phyloP scores from a whole-genome alignment of 306 rosid genomes.

The Prunus mume region DNA sequence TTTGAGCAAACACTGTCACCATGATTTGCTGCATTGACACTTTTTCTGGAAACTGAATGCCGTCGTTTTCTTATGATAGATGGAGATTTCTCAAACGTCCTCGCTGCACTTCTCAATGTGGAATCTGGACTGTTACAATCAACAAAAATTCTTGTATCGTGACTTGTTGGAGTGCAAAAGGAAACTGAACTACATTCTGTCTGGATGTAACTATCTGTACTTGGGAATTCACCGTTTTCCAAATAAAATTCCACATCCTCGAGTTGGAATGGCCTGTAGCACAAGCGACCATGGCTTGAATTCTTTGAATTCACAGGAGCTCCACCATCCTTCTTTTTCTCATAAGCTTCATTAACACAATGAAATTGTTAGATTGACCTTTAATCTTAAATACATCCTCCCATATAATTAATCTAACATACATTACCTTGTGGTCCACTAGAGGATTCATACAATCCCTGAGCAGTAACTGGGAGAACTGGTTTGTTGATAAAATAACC shows the following conservation, averaged over 20 bases:
- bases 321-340: background rate
- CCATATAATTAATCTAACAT: no score
- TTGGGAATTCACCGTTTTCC: slow-evolving; percentile 11
- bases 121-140: no score
- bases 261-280: slow-evolving; percentile 9
- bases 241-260: slow-evolving; percentile 12
- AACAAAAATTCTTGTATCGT: no score
- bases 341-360: background rate
- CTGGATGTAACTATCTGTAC: background rate
- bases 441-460: no score
- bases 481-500: no score
- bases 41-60: background rate
- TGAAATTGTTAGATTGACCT: no score
- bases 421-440: no score
- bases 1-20: background rate
- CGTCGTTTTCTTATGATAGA: slow-evolving; percentile 36
- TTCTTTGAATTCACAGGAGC: background rate
- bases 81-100: slow-evolving; percentile 26
- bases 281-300: slow-evolving; percentile 6
- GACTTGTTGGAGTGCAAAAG: no score
- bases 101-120: slow-evolving; percentile 5
- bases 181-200: no score
- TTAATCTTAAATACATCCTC: no score
- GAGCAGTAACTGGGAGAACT: no score
- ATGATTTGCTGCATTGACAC: background rate